Conservation (phyloP, 768 basidiomycete species). For the Dentipellis sp. region DNA sequence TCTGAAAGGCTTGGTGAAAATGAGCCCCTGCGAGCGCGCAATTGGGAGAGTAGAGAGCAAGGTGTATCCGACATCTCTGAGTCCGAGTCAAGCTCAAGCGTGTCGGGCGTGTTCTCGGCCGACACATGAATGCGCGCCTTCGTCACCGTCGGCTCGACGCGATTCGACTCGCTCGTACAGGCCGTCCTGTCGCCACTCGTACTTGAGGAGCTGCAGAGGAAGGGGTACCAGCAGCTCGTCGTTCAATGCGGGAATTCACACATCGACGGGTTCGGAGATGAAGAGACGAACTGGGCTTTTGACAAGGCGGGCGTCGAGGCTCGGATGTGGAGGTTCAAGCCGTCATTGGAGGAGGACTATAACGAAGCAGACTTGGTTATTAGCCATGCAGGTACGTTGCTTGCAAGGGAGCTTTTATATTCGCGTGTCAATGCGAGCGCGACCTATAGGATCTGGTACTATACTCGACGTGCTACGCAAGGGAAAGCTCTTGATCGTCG, state of each 20-base stretch:
- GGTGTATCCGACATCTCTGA: neutral
- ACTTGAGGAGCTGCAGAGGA: slow-evolving; percentile 39
- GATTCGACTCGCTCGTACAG: slow-evolving; percentile 69
- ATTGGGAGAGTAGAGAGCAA: too few species aligned
- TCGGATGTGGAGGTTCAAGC: slow-evolving; percentile 66
- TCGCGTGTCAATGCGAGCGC: neutral
- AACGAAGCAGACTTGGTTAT: slow-evolving; percentile 69
- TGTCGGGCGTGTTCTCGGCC: neutral
- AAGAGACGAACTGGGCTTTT: slow-evolving; percentile 6
- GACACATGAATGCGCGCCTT: slow-evolving; percentile 34
- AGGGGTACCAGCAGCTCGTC: slow-evolving; percentile 51
- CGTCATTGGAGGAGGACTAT: slow-evolving; percentile 59
- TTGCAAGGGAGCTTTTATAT: neutral
- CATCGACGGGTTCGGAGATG: slow-evolving; percentile 26
- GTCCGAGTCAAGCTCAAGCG: neutral
- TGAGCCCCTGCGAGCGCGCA: neutral
- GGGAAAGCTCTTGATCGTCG: slow-evolving; percentile 70
- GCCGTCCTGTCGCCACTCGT: slow-evolving; percentile 47
- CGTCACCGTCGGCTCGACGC: slow-evolving; percentile 86
- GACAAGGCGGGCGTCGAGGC: slow-evolving; percentile 39
- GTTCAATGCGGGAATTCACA: slow-evolving; percentile 75
- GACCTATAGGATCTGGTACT: slow-evolving; percentile 74
- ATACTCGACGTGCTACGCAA: slow-evolving; percentile 80
- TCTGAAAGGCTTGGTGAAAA: neutral
- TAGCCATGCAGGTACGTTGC: slow-evolving; percentile 78